Percentiles rank a stretch among this genome's conserved stretches.
Evolutionary conservation across 2,329 filamentous ascomycete species (phyloP).

Genomic region (Fusarium albosuccineum): DNA sequence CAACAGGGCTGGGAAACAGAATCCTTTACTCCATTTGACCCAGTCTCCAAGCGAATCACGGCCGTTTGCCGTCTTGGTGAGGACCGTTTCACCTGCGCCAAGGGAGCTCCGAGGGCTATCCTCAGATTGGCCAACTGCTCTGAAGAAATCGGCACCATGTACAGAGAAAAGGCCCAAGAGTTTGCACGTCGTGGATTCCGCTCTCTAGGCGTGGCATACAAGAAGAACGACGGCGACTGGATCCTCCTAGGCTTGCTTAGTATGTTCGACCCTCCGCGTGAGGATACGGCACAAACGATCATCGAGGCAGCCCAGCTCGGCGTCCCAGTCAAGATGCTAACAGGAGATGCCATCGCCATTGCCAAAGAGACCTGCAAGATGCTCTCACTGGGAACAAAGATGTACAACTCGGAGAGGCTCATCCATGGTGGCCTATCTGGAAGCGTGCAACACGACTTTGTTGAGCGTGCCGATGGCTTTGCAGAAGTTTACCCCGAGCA

Average conservation of each 20-base stretch:
- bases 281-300: conserved; percentile 27
- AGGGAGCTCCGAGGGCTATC: conserved; percentile 22
- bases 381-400: conserved; percentile 22
- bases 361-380: conserved; percentile 35
- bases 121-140: conserved; percentile 21
- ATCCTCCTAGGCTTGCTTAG: conserved; percentile 21
- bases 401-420: conserved; percentile 23
- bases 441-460: conserved; percentile 32
- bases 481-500: conserved; percentile 30
- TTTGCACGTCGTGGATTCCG: conserved; percentile 31
- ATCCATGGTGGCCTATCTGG: conserved; percentile 25
- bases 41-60: conserved; percentile 29
- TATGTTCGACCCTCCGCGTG: conserved; percentile 30
- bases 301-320: conserved; percentile 28
- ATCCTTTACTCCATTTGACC: conserved; percentile 26
- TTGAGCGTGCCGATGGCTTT: conserved; percentile 30
- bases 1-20: conserved; percentile 29
- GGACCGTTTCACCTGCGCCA: conserved; percentile 13
- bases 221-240: conserved; percentile 34
- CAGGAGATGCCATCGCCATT: conserved; percentile 30
- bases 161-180: conserved; percentile 29
- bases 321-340: conserved; percentile 29
- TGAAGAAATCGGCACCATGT: conserved; percentile 11
- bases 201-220: conserved; percentile 30
- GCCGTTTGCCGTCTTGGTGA: conserved; percentile 22